These are phyloP conservation scores for Tephrocybe sp. DNA, from an alignment of 768 basidiomycete genomes.

Conservation along the genomic window DNA sequence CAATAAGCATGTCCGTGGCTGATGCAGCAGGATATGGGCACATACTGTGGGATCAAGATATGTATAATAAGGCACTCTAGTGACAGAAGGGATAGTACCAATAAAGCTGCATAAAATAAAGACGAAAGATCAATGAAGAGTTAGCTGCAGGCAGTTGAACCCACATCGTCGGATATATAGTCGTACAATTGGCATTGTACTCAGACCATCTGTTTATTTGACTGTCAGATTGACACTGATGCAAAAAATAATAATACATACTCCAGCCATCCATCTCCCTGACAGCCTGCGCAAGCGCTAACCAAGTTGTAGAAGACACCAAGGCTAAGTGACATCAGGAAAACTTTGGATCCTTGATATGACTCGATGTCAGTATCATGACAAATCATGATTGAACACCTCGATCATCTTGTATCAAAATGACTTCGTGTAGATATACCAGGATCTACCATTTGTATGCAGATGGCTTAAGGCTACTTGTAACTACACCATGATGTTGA, in stretches of 20 bases:
- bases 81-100: constrained; percentile 39
- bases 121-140: background rate
- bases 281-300: constrained; percentile 53
- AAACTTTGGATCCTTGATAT: no score
- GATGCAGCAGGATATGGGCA: background rate
- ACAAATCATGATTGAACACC: no score
- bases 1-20: background rate
- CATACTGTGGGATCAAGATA: constrained; percentile 45
- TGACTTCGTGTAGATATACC: no score
- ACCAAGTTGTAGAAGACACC: constrained; percentile 53
- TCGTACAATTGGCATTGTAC: constrained; percentile 49
- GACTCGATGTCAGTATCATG: no score
- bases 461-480: no score
- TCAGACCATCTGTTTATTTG: constrained; percentile 45
- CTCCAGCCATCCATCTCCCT: constrained; percentile 33
- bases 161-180: constrained; percentile 34
- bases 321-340: no score
- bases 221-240: background rate
- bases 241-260: constrained; percentile 20
- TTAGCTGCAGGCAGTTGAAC: constrained; percentile 8
- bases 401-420: no score
- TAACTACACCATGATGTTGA: no score
- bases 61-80: constrained; percentile 49
- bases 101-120: background rate
- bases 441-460: no score